A percentile compares a stretch with the other conserved stretches of the same genome.
These are phyloP conservation scores for Discostella pseudostelligera DNA, from an alignment of 108 stramenopile genomes.

Conservation along the genomic window DNA sequence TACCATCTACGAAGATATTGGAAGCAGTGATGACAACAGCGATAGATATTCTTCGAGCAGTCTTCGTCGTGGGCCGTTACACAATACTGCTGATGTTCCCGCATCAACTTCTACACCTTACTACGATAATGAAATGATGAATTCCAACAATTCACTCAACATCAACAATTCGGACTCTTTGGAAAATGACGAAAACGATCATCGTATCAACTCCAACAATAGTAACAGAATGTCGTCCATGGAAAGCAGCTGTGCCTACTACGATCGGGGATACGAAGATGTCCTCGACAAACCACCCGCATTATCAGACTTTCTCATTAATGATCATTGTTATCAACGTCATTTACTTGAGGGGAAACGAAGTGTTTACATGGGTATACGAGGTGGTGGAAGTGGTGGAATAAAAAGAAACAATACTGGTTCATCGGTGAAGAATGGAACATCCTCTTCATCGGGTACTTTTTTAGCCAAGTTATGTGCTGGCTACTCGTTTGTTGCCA, in stretches of 20 bases:
- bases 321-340: conserved; percentile 31
- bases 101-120: background rate
- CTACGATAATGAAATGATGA: conserved; percentile 1
- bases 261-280: conserved; percentile 25
- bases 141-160: conserved; percentile 1
- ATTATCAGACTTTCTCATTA: conserved; percentile 40
- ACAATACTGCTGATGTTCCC: too few species aligned
- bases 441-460: conserved; percentile 6
- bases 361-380: conserved; percentile 16
- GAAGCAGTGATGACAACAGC: too few species aligned
- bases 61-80: too few species aligned
- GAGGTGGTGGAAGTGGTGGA: conserved; percentile 9
- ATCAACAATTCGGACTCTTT: conserved; percentile 9
- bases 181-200: conserved; percentile 41
- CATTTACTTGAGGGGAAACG: conserved; percentile 33
- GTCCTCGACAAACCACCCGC: conserved; percentile 32
- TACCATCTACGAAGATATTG: too few species aligned
- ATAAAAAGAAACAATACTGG: background rate
- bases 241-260: too few species aligned
- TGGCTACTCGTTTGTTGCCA: conserved; percentile 29
- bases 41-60: too few species aligned
- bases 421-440: background rate
- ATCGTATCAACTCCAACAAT: background rate
- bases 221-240: too few species aligned
- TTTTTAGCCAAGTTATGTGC: conserved; percentile 43